Conservation (phyloP, 805 yeast genomes). For the Metschnikowia baotianmanensis region DNA sequence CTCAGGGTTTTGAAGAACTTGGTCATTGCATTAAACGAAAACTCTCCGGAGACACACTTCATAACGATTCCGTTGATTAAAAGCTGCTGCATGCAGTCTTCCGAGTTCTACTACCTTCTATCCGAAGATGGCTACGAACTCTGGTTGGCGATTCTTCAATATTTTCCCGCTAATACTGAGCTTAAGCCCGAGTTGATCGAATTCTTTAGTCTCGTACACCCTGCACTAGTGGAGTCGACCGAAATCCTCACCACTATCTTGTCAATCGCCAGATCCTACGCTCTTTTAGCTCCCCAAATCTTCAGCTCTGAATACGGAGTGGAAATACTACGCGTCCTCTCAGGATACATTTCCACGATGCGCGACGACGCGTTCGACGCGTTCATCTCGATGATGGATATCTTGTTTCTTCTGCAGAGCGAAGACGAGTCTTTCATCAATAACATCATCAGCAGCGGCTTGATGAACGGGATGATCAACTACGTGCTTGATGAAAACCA, state of each 20-base stretch:
- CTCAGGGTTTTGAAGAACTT: slow-evolving; percentile 57
- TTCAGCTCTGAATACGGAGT: slow-evolving; percentile 36
- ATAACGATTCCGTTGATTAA: slow-evolving; percentile 65
- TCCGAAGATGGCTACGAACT: slow-evolving; percentile 86
- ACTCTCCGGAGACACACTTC: slow-evolving; percentile 47
- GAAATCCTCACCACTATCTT: slow-evolving; percentile 67
- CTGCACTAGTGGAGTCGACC: slow-evolving; percentile 66
- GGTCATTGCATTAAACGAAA: slow-evolving; percentile 52
- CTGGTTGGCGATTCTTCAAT: slow-evolving; percentile 70
- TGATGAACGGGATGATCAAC: slow-evolving; percentile 41
- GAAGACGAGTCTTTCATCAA: slow-evolving; percentile 27
- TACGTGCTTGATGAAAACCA: slow-evolving; percentile 44
- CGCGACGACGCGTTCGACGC: slow-evolving; percentile 68
- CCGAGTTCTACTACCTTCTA: slow-evolving; percentile 48
- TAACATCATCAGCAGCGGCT: slow-evolving; percentile 42
- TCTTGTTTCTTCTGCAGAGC: slow-evolving; percentile 37
- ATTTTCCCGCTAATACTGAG: slow-evolving; percentile 44
- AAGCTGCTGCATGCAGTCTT: slow-evolving; percentile 54
- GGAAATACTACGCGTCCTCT: slow-evolving; percentile 47
- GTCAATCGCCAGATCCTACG: slow-evolving; percentile 61
- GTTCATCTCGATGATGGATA: slow-evolving; percentile 53
- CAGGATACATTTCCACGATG: slow-evolving; percentile 55
- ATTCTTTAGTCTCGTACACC: slow-evolving; percentile 50
- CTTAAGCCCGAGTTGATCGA: slow-evolving; percentile 41
- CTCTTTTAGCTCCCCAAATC: slow-evolving; percentile 45